Evolutionary conservation across 371 early-diverging fungal genomes (phyloP).

Genomic region (Circinella umbellata): DNA sequence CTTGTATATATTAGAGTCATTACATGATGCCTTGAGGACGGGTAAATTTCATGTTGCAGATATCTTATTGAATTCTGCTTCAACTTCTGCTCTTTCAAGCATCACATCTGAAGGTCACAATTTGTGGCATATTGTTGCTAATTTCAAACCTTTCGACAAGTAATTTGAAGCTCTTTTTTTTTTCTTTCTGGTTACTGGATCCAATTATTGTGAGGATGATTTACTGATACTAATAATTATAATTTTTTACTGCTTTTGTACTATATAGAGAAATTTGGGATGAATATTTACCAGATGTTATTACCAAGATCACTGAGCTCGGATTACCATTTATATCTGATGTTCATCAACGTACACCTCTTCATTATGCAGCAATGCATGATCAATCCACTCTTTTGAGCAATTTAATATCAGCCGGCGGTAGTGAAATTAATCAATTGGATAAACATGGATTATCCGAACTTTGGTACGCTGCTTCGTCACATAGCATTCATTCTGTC

Average conservation of each 20-base stretch:
- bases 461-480: constrained; percentile 51
- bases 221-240: background rate
- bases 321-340: constrained; percentile 32
- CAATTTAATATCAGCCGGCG: constrained; percentile 22
- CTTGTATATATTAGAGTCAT: constrained; percentile 27
- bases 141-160: constrained; percentile 50
- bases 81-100: constrained; percentile 16
- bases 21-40: constrained; percentile 51
- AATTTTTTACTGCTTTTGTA: background rate
- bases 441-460: constrained; percentile 46
- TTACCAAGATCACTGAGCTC: constrained; percentile 18
- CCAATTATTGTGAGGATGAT: no score
- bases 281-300: constrained; percentile 52
- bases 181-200: no score
- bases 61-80: constrained; percentile 37
- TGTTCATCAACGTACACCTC: constrained; percentile 35
- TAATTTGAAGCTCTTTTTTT: constrained; percentile 10
- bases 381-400: constrained; percentile 37
- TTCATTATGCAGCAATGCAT: constrained; percentile 58
- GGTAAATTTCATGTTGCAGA: constrained; percentile 62
- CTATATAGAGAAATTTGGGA: constrained; percentile 42
- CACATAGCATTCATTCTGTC: constrained; percentile 21
- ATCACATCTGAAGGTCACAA: constrained; percentile 31
- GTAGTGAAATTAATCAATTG: constrained; percentile 19
- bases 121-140: constrained; percentile 53